Percentiles rank a stretch among this genome's conserved stretches.
Evolutionary conservation across 257 asterid species (phyloP).

Genomic region (Petunia secreta): DNA sequence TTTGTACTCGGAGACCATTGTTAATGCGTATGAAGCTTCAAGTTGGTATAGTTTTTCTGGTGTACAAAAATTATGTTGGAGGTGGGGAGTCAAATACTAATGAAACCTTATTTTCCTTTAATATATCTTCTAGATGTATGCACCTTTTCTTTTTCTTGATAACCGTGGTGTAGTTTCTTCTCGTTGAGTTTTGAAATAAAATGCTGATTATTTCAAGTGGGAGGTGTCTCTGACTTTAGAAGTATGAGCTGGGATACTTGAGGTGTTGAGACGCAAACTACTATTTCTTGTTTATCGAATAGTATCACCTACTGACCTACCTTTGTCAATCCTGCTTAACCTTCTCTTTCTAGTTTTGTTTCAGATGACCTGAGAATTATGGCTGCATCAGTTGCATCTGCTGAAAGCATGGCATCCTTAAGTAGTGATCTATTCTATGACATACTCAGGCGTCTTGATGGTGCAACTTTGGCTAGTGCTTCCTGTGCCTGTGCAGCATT

Average conservation of each 20-base stretch:
- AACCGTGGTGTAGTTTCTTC: neutral
- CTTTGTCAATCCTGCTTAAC: neutral
- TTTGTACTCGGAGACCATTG: neutral
- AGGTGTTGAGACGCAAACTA: neutral
- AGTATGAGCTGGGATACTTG: neutral
- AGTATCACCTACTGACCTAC: neutral
- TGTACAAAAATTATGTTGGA: neutral
- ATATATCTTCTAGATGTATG: neutral
- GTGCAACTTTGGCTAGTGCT: conserved; percentile 84
- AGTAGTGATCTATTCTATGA: conserved; percentile 80
- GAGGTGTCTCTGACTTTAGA: neutral
- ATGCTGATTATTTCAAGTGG: neutral
- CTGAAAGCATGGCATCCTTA: conserved; percentile 57
- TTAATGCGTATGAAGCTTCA: neutral
- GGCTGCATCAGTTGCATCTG: conserved; percentile 51
- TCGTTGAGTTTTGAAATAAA: neutral
- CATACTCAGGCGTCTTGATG: conserved; percentile 87
- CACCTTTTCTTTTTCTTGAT: conserved; percentile 10
- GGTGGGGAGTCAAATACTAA: neutral
- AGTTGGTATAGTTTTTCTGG: neutral
- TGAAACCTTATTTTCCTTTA: neutral
- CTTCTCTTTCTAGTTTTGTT: conserved; percentile 23
- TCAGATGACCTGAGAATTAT: conserved; percentile 50
- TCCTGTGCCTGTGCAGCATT: conserved; percentile 84
- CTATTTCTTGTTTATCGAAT: neutral